Evolutionary conservation across 129 eudicot species (phyloP), one percentile per base, ranked within the genome.

Genomic region (Sambucus nigra): DNA sequence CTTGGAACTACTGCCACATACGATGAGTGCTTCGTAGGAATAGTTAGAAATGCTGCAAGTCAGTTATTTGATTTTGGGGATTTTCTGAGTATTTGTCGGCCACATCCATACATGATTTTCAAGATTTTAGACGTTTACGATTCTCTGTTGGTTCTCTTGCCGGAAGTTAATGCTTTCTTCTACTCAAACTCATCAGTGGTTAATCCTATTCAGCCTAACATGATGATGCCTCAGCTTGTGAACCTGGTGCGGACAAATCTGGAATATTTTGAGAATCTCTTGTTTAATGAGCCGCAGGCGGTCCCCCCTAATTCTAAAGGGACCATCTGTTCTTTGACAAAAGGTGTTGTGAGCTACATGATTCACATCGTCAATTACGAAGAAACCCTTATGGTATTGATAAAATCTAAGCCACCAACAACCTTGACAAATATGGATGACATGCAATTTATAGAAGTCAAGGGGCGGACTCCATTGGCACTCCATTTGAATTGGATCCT

Each of bases 401-500:
- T 73, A 26, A 44, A 17, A 25, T 54, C 69, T 8, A 40, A 25
- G 12, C 78, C 78, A 2, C 38, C 65, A 0, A 18, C 6, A 20
- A 28, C 22, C 25, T 16, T 55, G 25, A 55, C 28, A 12, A 16
- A 2, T 1, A 5, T 27, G 16, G 51, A 41, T 57, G 50, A 25
- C 25, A n/a, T 40, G 33, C 27, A n/a, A n/a, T 57, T 22, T 22
- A 22, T 31, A 25, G 52, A 60, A 7, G 20, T n/a, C n/a, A 5
- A 14, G 14, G 29, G 22, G 9, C 26, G 18, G 16, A 54, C 33
- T 51, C 65, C 60, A 22, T 64, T 72, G 12, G 68, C 18, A 7
- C 68, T 31, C 1, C 73, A 73, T 54, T n/a, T 73, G 51, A 29
- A 53, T 29, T 57, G 57, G 60, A 73, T 66, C 68, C 15, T 73